These are phyloP conservation scores for Ophioceras dolichostomum DNA, from an alignment of 2,329 filamentous ascomycete genomes.

Conservation along the genomic window DNA sequence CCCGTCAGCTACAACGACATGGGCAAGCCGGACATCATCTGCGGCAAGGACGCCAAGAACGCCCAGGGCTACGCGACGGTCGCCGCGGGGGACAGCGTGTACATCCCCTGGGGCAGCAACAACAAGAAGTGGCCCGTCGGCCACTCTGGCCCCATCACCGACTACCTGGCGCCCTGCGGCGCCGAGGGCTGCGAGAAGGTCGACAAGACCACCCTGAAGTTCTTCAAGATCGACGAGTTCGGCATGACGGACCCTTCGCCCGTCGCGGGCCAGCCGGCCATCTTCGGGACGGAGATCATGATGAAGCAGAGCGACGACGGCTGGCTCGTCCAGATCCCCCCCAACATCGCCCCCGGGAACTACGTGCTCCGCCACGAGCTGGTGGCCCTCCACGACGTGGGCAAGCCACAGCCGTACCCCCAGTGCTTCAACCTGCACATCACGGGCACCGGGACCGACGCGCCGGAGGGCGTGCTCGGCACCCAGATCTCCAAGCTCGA, in stretches of 20 bases:
- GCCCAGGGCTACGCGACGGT: conserved; percentile 22
- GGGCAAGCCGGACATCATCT: conserved; percentile 28
- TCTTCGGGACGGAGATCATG: conserved; percentile 25
- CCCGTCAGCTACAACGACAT: conserved; percentile 31
- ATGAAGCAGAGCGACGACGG: conserved; percentile 36
- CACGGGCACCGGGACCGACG: conserved; percentile 26
- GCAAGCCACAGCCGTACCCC: conserved; percentile 38
- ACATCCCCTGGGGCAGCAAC: conserved; percentile 24
- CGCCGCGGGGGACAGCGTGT: conserved; percentile 25
- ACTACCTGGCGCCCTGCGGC: conserved; percentile 38
- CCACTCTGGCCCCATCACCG: conserved; percentile 43
- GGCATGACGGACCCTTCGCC: conserved; percentile 13
- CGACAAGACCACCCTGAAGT: conserved; percentile 6
- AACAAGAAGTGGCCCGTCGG: conserved; percentile 28
- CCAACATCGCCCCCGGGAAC: conserved; percentile 28
- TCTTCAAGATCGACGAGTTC: conserved; percentile 8
- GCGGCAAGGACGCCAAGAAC: conserved; percentile 21
- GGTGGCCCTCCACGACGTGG: conserved; percentile 34
- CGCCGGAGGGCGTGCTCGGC: conserved; percentile 6
- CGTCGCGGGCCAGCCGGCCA: conserved; percentile 18
- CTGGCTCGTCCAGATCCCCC: conserved; percentile 34
- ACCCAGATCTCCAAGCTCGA: conserved; percentile 11
- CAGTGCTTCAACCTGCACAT: conserved; percentile 47
- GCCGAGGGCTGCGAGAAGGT: conserved; percentile 6
- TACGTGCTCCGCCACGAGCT: conserved; percentile 40